Conservation (phyloP, 805 yeast genomes). For the Candida gorgasii region DNA sequence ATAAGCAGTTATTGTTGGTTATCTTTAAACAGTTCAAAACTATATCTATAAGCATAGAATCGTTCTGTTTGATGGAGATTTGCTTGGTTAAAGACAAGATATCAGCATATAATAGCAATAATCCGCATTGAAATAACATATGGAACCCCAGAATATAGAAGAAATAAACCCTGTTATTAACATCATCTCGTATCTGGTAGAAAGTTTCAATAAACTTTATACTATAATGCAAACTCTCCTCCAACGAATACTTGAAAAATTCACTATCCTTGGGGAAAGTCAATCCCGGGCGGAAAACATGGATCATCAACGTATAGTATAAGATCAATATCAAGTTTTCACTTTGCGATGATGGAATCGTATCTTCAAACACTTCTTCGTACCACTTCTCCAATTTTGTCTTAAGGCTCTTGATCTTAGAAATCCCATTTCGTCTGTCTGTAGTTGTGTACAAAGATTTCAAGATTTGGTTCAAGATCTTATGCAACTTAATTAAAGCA, state of each 20-base stretch:
- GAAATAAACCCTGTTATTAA: slow-evolving; percentile 4
- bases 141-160: slow-evolving; percentile 5
- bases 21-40: background rate
- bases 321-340: slow-evolving; percentile 1
- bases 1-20: background rate
- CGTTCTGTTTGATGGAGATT: background rate
- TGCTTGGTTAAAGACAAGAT: slow-evolving; percentile 1
- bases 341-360: background rate
- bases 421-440: slow-evolving; percentile 4
- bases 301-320: slow-evolving; percentile 3
- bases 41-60: background rate
- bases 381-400: slow-evolving; percentile 2
- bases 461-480: slow-evolving; percentile 1
- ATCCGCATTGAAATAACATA: slow-evolving; percentile 7
- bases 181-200: slow-evolving; percentile 1
- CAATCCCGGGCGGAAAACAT: slow-evolving; percentile 4
- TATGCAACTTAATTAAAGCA: slow-evolving; percentile 1
- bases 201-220: slow-evolving; percentile 1
- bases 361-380: slow-evolving; percentile 2
- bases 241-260: slow-evolving; percentile 4
- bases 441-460: slow-evolving; percentile 7
- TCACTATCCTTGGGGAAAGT: slow-evolving; percentile 1
- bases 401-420: background rate
- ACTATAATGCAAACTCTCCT: background rate
- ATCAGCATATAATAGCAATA: slow-evolving; percentile 2